phyloP scores from a whole-genome alignment of 345 rosid species.

The Linum tenue region DNA sequence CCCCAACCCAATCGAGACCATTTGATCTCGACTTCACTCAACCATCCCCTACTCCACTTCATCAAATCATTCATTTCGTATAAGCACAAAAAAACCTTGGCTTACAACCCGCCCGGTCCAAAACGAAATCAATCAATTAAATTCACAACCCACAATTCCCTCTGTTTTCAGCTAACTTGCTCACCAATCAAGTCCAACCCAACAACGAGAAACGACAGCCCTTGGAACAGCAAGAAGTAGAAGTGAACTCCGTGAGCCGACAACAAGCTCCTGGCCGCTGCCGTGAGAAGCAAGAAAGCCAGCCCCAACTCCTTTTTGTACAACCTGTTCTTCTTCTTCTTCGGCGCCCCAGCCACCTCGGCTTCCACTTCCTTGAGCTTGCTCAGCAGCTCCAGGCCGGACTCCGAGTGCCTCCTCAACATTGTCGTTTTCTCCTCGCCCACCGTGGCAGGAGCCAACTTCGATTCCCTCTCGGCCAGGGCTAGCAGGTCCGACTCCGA shows the following conservation, averaged over 20 bases:
- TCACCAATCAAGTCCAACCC: constrained; percentile 6
- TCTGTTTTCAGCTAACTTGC: not conserved
- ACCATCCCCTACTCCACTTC: no score
- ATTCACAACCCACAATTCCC: no score
- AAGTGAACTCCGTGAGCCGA: constrained; percentile 5
- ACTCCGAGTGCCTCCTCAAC: not conserved
- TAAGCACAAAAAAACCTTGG: no score
- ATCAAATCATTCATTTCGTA: no score
- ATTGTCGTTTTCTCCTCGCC: not conserved
- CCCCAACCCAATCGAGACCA: no score
- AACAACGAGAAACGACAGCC: not conserved
- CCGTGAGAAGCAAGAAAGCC: not conserved
- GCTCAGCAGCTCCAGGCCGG: not conserved
- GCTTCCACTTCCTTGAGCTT: not conserved
- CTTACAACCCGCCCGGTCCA: no score
- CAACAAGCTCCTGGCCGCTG: not conserved
- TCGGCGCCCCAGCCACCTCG: not conserved
- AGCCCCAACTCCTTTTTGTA: constrained; percentile 1
- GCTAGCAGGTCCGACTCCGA: constrained; percentile 3
- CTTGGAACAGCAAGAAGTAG: constrained; percentile 8
- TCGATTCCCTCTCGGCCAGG: not conserved
- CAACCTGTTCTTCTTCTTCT: constrained; percentile 1
- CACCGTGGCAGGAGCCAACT: not conserved
- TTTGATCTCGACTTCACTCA: no score
- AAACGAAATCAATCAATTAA: no score